Conservation (phyloP, 2,329 filamentous ascomycete species). For the Anthostomella pinea region DNA sequence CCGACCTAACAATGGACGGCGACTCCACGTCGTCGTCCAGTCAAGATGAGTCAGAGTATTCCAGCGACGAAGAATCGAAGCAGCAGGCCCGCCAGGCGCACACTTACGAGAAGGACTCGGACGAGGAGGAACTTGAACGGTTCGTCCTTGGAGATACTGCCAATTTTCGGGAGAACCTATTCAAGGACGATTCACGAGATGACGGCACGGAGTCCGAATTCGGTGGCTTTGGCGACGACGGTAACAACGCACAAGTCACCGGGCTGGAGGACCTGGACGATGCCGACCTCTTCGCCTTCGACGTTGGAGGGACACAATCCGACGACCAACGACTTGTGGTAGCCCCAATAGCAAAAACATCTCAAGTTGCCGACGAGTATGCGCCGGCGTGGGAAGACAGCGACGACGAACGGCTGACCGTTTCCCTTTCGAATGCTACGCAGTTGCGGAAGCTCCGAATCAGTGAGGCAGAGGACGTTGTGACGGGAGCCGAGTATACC, state of each 20-base stretch:
- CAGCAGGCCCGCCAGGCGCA: conserved; percentile 25
- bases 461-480: conserved; percentile 78
- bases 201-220: conserved; percentile 24
- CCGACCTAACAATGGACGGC: conserved; percentile 22
- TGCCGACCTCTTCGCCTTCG: conserved; percentile 81
- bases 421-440: conserved; percentile 75
- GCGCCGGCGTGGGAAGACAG: conserved; percentile 85
- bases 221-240: conserved; percentile 34
- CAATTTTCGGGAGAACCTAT: conserved; percentile 76
- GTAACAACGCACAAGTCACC: conserved; percentile 43
- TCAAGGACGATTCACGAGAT: conserved; percentile 45
- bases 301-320: conserved; percentile 56
- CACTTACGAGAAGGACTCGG: conserved; percentile 67
- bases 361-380: conserved; percentile 27
- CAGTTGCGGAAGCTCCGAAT: conserved; percentile 79
- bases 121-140: conserved; percentile 82
- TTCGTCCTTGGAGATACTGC: conserved; percentile 83
- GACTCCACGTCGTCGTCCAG: conserved; percentile 23
- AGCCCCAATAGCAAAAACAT: conserved; percentile 22
- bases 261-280: conserved; percentile 68
- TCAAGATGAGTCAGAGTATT: conserved; percentile 23
- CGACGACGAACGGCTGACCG: conserved; percentile 82
- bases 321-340: conserved; percentile 29
- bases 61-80: conserved; percentile 30
- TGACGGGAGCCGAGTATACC: conserved; percentile 83